Evolutionary conservation across 2,329 filamentous ascomycete genomes (phyloP).

Genomic region (Rhexocercosporidium sp.): DNA sequence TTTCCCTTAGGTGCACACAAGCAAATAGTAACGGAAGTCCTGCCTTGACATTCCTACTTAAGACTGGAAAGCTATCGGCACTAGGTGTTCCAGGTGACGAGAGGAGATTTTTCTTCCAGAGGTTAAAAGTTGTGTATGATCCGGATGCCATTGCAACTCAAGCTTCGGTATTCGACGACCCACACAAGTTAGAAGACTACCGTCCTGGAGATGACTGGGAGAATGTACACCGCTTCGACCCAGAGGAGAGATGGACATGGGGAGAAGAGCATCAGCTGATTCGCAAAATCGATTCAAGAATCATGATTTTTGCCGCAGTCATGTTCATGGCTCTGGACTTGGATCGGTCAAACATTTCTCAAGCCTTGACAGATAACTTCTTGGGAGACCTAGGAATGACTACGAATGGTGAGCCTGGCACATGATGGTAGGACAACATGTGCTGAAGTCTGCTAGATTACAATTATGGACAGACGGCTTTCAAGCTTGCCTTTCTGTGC

Average conservation of each 20-base stretch:
- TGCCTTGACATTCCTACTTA: background rate
- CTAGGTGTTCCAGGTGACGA: slow-evolving; percentile 30
- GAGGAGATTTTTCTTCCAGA: slow-evolving; percentile 35
- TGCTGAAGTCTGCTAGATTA: slow-evolving; percentile 41
- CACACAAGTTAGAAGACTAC: slow-evolving; percentile 34
- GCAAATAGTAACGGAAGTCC: background rate
- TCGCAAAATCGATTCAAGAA: slow-evolving; percentile 39
- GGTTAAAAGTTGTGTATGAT: slow-evolving; percentile 29
- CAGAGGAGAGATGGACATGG: slow-evolving; percentile 36
- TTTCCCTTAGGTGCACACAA: background rate
- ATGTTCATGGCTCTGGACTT: slow-evolving; percentile 68
- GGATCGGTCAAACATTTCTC: slow-evolving; percentile 62
- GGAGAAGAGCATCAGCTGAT: slow-evolving; percentile 37
- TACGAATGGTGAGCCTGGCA: slow-evolving; percentile 46
- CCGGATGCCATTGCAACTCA: slow-evolving; percentile 36
- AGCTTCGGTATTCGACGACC: slow-evolving; percentile 37
- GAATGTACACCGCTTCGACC: slow-evolving; percentile 36
- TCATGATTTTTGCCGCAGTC: slow-evolving; percentile 50
- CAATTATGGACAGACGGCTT: slow-evolving; percentile 54
- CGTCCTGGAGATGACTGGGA: slow-evolving; percentile 35
- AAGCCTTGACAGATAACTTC: slow-evolving; percentile 61
- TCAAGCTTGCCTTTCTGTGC: slow-evolving; percentile 42
- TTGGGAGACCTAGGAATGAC: slow-evolving; percentile 55
- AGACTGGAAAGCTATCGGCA: background rate
- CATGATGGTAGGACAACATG: background rate